phyloP scores from a whole-genome alignment of 2,329 filamentous ascomycete genomes.

The Epichloe bromicola region DNA sequence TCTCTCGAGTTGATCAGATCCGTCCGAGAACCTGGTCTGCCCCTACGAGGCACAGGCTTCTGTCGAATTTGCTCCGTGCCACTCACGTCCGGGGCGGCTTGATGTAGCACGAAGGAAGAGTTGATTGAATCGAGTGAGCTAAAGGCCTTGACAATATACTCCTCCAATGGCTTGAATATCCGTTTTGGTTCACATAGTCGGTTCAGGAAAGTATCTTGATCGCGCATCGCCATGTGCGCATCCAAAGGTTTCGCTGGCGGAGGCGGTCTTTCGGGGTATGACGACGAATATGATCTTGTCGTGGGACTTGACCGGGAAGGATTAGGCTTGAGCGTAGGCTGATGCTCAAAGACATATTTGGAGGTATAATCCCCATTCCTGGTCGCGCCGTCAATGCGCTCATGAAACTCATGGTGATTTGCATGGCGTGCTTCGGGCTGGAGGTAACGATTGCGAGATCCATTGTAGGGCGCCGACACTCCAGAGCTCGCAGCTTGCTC shows the following conservation, averaged over 20 bases:
- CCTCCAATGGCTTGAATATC: conserved; percentile 65
- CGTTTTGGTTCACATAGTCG: conserved; percentile 31
- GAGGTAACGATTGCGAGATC: not conserved
- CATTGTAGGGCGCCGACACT: not conserved
- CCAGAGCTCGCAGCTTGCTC: not conserved
- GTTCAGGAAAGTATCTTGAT: conserved; percentile 4
- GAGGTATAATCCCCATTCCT: conserved; percentile 1
- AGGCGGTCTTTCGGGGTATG: conserved; percentile 27
- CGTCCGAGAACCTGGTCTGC: conserved; percentile 1
- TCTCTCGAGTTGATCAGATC: conserved; percentile 5
- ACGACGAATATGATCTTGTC: conserved; percentile 31
- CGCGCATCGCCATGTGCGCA: conserved; percentile 8
- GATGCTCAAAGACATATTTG: conserved; percentile 24
- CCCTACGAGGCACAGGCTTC: conserved; percentile 13
- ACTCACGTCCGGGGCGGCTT: conserved; percentile 20
- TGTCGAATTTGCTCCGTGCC: conserved; percentile 15
- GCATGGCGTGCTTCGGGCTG: not conserved
- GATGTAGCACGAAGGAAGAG: conserved; percentile 50
- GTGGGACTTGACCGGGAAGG: conserved; percentile 13
- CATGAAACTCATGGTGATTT: not conserved
- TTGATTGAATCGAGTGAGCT: conserved; percentile 62
- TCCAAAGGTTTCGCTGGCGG: conserved; percentile 10
- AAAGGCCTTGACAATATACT: conserved; percentile 60
- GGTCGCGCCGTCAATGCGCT: not conserved
- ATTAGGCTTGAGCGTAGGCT: conserved; percentile 23